A percentile compares a stretch with the other conserved stretches of the same genome.
Evolutionary conservation across 306 rosid genomes (phyloP).

Genomic region (Mimosa pudica): DNA sequence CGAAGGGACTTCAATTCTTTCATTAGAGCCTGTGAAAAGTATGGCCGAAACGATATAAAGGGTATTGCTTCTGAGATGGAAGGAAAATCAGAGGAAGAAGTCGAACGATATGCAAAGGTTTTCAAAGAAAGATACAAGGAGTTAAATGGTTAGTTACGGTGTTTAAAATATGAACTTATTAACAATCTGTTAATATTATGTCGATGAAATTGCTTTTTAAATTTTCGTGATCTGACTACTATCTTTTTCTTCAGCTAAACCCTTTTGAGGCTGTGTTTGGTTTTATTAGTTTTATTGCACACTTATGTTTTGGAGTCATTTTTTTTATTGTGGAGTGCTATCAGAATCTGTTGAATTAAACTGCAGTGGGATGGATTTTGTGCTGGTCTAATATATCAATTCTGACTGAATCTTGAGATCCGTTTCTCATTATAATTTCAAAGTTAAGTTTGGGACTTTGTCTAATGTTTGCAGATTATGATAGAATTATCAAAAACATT

Average conservation of each 20-base stretch:
- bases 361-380: slow-evolving; percentile 7
- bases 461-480: slow-evolving; percentile 67
- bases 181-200: background rate
- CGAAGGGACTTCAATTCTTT: slow-evolving; percentile 94
- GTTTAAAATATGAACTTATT: background rate
- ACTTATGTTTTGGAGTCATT: background rate
- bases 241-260: background rate
- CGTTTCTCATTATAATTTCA: slow-evolving; percentile 3
- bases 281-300: background rate
- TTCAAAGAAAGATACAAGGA: slow-evolving; percentile 95
- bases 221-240: background rate
- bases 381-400: background rate
- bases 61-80: slow-evolving; percentile 95
- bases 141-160: slow-evolving; percentile 68
- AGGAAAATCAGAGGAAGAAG: slow-evolving; percentile 93
- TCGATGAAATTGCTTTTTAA: background rate
- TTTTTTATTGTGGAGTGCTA: background rate
- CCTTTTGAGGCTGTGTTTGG: slow-evolving; percentile 5
- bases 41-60: slow-evolving; percentile 86
- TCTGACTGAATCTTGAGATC: slow-evolving; percentile 20
- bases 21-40: slow-evolving; percentile 97
- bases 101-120: slow-evolving; percentile 87
- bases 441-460: slow-evolving; percentile 9
- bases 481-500: slow-evolving; percentile 91
- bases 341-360: background rate